A percentile compares a stretch with the other conserved stretches of the same genome.
Conservation (phyloP, 164 flowering plant genomes). For the Vitis riparia region DNA sequence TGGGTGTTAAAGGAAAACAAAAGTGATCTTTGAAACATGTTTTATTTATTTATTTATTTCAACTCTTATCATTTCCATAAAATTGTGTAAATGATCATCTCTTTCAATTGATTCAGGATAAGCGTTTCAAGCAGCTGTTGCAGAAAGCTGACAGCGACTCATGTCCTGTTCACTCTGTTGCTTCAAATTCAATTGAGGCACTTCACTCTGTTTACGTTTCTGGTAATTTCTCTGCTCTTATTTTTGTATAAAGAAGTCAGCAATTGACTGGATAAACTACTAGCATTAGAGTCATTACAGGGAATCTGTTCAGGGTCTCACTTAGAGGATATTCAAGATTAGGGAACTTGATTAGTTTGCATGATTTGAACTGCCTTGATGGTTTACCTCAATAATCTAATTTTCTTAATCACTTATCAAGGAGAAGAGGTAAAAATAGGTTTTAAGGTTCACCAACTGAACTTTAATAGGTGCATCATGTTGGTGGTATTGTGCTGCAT, state of each 20-base stretch:
- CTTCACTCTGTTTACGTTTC: slow-evolving; percentile 47
- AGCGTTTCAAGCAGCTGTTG: slow-evolving; percentile 61
- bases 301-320: background rate
- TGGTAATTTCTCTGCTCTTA: slow-evolving; percentile 39
- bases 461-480: too few relatives aligned
- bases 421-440: too few relatives aligned
- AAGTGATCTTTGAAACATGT: too few relatives aligned
- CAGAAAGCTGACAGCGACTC: slow-evolving; percentile 62
- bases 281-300: background rate
- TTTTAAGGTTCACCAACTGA: too few relatives aligned
- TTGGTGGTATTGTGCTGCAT: too few relatives aligned
- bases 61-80: background rate
- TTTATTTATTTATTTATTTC: background rate
- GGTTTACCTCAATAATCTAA: too few relatives aligned
- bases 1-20: too few relatives aligned
- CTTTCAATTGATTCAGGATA: slow-evolving; percentile 41
- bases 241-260: background rate
- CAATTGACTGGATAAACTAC: background rate
- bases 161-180: slow-evolving; percentile 47
- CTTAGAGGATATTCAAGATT: background rate
- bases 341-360: background rate
- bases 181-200: slow-evolving; percentile 54
- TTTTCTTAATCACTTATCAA: too few relatives aligned
- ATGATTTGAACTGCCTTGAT: background rate
- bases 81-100: background rate